Evolutionary conservation across 441 rosid genomes (phyloP), one percentile per base, ranked within the genome.

Genomic region (Erodium chrysanthum): DNA sequence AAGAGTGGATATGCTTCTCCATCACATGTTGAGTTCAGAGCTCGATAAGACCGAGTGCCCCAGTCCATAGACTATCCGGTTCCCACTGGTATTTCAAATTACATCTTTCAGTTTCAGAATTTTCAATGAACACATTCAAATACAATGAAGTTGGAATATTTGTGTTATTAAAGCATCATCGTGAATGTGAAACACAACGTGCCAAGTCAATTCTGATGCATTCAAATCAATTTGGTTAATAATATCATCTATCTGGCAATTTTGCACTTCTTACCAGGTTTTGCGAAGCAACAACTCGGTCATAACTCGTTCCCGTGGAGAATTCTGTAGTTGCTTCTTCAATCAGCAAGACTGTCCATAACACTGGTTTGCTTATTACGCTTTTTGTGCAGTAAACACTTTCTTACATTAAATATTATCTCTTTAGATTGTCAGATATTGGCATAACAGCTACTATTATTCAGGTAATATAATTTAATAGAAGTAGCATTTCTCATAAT

Each of bases 1-100:
- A 60, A 88, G 96, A 82, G 86, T 94, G 59, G 96, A 94, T 77
- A 65, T 75, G 48, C 99, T 94, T 76, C 96, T 94, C 70, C 99
- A 91, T 81, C 97, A 77, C 71, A 94, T 94, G 86, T 70, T 91
- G 85, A 86, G 96, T 44, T 56, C 88, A 0, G 90, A 88, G 75
- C 84, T 88, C 60, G 73, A 73, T 54, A 66, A 76, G 68, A 70
- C 76, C 33, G 73, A 67, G 58, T 40, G 80, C 66, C 35, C 77
- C 8, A 58, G 61, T 25, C 29, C 78, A 12, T 78, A 18, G 59
- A 27, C 56, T 42, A 22, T 23, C 18, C 5, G 31, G 27, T 56
- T 70, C 66, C 8, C 59, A 71, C 76, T 46, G 78, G 75, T 74
- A 33, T 20, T 75, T 2, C 33, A 2, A 20, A 60, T 11, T 60